A percentile compares a stretch with the other conserved stretches of the same genome.
Evolutionary conservation across 2,329 filamentous ascomycete species (phyloP).

Genomic region (Fusarium graminum): DNA sequence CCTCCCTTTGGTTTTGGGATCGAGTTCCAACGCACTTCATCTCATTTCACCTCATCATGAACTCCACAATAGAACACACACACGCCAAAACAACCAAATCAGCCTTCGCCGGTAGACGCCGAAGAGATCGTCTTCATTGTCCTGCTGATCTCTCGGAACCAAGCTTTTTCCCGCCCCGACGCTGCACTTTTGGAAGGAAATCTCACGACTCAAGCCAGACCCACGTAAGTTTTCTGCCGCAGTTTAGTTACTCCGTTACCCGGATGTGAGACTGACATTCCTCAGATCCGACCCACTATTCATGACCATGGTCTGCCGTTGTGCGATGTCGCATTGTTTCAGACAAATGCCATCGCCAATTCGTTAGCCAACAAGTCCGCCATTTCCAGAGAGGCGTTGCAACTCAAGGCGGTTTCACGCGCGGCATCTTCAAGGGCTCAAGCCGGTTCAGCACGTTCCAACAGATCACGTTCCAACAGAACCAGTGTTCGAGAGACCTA

Average conservation of each 20-base stretch:
- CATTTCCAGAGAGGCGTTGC: background rate
- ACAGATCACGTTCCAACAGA: slow-evolving; percentile 9
- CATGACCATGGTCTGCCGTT: slow-evolving; percentile 14
- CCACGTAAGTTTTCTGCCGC: slow-evolving; percentile 15
- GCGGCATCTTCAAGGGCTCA: slow-evolving; percentile 9
- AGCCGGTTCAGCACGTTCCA: slow-evolving; percentile 6
- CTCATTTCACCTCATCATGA: background rate
- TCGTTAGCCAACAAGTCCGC: slow-evolving; percentile 1
- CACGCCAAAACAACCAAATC: slow-evolving; percentile 17
- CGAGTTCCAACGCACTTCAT: background rate
- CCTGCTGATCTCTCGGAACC: slow-evolving; percentile 6
- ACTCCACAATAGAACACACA: slow-evolving; percentile 11
- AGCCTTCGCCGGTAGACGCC: slow-evolving; percentile 10
- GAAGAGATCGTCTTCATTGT: slow-evolving; percentile 10
- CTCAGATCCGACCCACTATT: slow-evolving; percentile 14
- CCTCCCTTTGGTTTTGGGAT: slow-evolving; percentile 11
- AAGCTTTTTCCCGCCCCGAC: slow-evolving; percentile 26
- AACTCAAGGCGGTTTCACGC: slow-evolving; percentile 6
- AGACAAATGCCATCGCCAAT: slow-evolving; percentile 18
- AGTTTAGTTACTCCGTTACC: slow-evolving; percentile 13
- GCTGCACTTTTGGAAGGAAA: slow-evolving; percentile 18
- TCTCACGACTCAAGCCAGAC: background rate
- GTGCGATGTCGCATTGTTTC: slow-evolving; percentile 21
- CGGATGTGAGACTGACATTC: background rate
- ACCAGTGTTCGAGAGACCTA: slow-evolving; percentile 16